Conservation (phyloP, 2,329 filamentous ascomycete genomes). For the Talaromyces verruculosus region DNA sequence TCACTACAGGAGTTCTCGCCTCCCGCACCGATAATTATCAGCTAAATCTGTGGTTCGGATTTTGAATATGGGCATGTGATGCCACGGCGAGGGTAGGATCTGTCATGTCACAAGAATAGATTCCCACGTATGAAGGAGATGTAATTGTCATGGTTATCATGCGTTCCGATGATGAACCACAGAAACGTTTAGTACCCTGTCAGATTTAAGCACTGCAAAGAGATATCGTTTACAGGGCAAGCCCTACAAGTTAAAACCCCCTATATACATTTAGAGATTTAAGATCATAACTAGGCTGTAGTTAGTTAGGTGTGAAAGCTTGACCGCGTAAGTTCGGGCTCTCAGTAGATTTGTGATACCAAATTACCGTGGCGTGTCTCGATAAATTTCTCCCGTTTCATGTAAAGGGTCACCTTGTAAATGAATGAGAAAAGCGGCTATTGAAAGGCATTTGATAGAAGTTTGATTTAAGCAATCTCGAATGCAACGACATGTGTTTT, state of each 20-base stretch:
- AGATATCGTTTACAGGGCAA: neutral
- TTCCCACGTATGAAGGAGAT: neutral
- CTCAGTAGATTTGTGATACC: neutral
- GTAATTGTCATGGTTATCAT: neutral
- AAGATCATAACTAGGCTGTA: neutral
- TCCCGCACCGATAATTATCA: neutral
- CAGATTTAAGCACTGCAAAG: neutral
- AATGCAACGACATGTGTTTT: neutral
- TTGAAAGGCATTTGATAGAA: neutral
- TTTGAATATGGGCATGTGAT: neutral
- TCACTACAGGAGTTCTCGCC: neutral
- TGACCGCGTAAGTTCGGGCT: neutral
- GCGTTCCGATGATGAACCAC: neutral
- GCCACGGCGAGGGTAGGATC: neutral
- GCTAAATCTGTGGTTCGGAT: neutral
- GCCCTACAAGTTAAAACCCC: neutral
- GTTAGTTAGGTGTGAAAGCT: neutral
- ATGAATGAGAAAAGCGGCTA: neutral
- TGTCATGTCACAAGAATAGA: neutral
- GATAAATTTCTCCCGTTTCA: neutral
- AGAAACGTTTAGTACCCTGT: neutral
- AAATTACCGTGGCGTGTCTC: neutral
- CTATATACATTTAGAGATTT: neutral
- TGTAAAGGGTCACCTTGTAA: neutral
- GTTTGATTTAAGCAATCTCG: neutral